These are phyloP conservation scores for Rutstroemia sp. DNA, from an alignment of 2,329 filamentous ascomycete genomes.

Conservation along the genomic window DNA sequence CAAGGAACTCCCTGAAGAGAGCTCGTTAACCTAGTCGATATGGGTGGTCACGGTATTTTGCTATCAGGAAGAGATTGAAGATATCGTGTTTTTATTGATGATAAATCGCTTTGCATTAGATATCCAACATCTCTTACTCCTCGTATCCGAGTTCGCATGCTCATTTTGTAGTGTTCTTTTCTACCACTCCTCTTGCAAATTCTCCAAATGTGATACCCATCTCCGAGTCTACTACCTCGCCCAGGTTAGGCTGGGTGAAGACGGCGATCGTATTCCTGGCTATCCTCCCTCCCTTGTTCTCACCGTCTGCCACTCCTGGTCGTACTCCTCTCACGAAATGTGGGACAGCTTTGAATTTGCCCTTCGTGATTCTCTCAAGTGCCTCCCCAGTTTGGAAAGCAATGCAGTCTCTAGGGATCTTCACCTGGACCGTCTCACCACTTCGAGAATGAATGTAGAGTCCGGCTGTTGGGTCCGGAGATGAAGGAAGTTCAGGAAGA, in stretches of 20 bases:
- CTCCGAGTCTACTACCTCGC: slow-evolving; percentile 65
- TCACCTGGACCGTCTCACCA: slow-evolving; percentile 79
- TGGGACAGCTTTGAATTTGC: slow-evolving; percentile 86
- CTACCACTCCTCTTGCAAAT: slow-evolving; percentile 48
- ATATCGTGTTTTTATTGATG: too few relatives aligned
- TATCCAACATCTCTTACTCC: too few relatives aligned
- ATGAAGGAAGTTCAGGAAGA: slow-evolving; percentile 63
- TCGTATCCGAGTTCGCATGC: too few relatives aligned
- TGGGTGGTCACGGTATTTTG: too few relatives aligned
- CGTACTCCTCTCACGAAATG: slow-evolving; percentile 84
- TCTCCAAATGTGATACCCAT: slow-evolving; percentile 65
- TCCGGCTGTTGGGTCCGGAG: slow-evolving; percentile 77
- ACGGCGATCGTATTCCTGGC: slow-evolving; percentile 88
- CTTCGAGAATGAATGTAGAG: slow-evolving; percentile 89
- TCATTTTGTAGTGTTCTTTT: slow-evolving; percentile 30
- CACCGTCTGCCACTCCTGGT: slow-evolving; percentile 35
- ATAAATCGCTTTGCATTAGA: too few relatives aligned
- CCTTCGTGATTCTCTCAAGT: slow-evolving; percentile 82
- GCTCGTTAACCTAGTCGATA: too few relatives aligned
- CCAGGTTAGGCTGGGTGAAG: slow-evolving; percentile 93
- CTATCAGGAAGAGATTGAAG: too few relatives aligned
- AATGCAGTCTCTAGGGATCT: slow-evolving; percentile 83
- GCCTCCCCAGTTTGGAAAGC: slow-evolving; percentile 96
- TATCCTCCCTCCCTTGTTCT: slow-evolving; percentile 43
- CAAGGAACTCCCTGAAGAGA: too few relatives aligned